phyloP scores from a whole-genome alignment of 352 stramenopile species.

The Ochromonadaceae sp. region DNA sequence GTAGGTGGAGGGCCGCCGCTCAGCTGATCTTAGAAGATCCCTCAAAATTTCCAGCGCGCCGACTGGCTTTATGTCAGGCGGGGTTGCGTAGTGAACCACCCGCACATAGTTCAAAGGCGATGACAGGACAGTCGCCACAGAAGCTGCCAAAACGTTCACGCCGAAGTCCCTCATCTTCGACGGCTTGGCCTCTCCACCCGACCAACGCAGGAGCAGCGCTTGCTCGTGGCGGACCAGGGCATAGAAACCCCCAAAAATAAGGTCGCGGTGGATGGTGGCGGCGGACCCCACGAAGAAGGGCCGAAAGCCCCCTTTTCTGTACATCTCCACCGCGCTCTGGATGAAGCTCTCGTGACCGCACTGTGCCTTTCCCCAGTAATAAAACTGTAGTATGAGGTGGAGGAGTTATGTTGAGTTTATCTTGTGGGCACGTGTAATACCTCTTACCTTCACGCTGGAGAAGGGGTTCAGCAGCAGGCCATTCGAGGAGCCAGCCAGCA shows the following conservation, averaged over 20 bases:
- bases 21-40: conserved; percentile 20
- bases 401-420: conserved; percentile 17
- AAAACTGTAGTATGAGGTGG: neutral
- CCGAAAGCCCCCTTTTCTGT: conserved; percentile 26
- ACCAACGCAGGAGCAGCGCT: conserved; percentile 8
- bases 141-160: conserved; percentile 29
- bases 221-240: conserved; percentile 32
- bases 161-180: conserved; percentile 18
- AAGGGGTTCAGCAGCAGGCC: conserved; percentile 37
- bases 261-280: conserved; percentile 33
- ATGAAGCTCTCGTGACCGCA: conserved; percentile 23
- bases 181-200: neutral
- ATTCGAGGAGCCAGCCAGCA: conserved; percentile 30
- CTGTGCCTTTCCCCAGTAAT: neutral
- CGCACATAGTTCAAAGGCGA: conserved; percentile 38
- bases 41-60: conserved; percentile 22
- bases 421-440: conserved; percentile 19
- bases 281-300: conserved; percentile 34
- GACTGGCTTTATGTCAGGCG: conserved; percentile 17
- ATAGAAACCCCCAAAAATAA: conserved; percentile 37
- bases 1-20: conserved; percentile 9
- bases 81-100: conserved; percentile 38
- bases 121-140: conserved; percentile 32
- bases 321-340: conserved; percentile 28
- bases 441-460: conserved; percentile 28